Percentiles rank a stretch among this genome's conserved stretches.
Conservation (phyloP, 345 rosid species). For the Gossypioides kirkii region DNA sequence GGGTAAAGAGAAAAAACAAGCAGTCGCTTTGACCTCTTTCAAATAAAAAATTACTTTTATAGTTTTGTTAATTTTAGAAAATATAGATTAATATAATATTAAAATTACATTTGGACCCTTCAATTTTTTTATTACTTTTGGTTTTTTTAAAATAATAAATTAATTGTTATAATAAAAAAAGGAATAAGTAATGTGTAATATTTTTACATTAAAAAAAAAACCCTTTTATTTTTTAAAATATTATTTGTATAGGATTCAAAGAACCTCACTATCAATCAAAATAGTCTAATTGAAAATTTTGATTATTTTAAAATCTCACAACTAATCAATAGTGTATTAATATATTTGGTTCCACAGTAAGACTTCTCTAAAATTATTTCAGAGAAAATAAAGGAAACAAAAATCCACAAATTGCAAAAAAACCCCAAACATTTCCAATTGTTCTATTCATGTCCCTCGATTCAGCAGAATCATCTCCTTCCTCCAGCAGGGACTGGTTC, state of each 20-base stretch:
- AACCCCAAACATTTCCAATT: slow-evolving; percentile 11
- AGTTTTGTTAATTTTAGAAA: too few relatives aligned
- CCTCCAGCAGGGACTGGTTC: slow-evolving; percentile 56
- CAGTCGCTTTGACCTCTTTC: too few relatives aligned
- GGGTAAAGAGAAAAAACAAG: too few relatives aligned
- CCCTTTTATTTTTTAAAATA: too few relatives aligned
- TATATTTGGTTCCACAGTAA: background rate
- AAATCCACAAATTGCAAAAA: slow-evolving; percentile 8
- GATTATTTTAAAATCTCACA: background rate
- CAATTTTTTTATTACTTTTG: too few relatives aligned
- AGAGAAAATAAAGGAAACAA: background rate
- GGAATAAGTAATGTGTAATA: too few relatives aligned
- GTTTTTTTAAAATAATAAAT: too few relatives aligned
- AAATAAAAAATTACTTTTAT: too few relatives aligned
- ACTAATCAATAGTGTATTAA: background rate
- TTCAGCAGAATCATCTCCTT: slow-evolving; percentile 22
- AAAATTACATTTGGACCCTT: too few relatives aligned
- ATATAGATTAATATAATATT: too few relatives aligned
- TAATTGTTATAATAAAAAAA: too few relatives aligned
- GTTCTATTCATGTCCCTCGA: slow-evolving; percentile 34
- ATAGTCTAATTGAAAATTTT: background rate
- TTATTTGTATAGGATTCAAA: background rate
- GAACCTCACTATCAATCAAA: background rate
- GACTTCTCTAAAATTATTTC: background rate
- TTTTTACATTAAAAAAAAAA: too few relatives aligned